phyloP scores from a whole-genome alignment of 179 eudicot species.

The Patellifolia procumbens region DNA sequence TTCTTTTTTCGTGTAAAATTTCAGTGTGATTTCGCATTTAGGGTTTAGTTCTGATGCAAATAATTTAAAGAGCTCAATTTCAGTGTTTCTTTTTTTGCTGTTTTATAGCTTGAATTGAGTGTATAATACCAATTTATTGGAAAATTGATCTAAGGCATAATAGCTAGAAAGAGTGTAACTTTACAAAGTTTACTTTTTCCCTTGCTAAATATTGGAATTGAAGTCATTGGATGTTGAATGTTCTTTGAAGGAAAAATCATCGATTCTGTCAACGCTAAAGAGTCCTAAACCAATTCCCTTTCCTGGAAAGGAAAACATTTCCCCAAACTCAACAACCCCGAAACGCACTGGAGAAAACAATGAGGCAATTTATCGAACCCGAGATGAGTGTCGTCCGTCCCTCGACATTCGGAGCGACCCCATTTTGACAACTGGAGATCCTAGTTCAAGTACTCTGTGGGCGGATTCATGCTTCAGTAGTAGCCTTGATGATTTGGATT shows the following conservation, averaged over 20 bases:
- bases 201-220: background rate
- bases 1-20: background rate
- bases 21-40: background rate
- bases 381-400: background rate
- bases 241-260: conserved; percentile 9
- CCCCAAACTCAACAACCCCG: background rate
- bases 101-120: background rate
- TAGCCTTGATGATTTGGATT: conserved; percentile 30
- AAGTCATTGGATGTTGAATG: background rate
- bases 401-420: background rate
- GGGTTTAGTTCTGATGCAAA: background rate
- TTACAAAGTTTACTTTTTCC: background rate
- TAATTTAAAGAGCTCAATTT: background rate
- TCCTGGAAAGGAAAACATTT: conserved; percentile 35
- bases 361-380: conserved; percentile 29
- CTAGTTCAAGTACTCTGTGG: conserved; percentile 2
- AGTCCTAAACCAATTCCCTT: conserved; percentile 9
- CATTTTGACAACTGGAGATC: background rate
- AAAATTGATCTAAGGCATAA: background rate
- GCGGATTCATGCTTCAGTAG: conserved; percentile 12
- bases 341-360: background rate
- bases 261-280: background rate
- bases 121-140: background rate
- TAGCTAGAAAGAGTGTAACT: background rate
- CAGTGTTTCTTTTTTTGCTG: background rate